These are phyloP conservation scores for Skeletonema potamos DNA, from an alignment of 108 stramenopile species.

Conservation along the genomic window DNA sequence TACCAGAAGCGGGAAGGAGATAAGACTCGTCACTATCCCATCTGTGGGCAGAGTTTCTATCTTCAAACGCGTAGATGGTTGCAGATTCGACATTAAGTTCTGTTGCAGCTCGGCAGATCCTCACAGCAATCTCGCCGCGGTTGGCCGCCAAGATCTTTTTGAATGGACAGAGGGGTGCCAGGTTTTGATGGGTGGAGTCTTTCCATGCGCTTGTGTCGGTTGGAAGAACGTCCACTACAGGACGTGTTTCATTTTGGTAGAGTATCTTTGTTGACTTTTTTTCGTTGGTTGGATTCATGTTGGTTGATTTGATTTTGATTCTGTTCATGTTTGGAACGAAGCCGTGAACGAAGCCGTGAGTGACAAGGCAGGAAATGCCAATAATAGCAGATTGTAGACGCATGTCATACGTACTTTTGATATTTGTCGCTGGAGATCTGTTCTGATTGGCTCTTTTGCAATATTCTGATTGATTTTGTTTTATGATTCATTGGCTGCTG, in stretches of 20 bases:
- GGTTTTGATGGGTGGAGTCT: not conserved
- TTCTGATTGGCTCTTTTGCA: too few species aligned
- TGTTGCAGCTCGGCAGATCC: slow-evolving; percentile 37
- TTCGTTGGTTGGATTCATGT: not conserved
- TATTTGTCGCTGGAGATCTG: too few species aligned
- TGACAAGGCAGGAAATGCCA: too few species aligned
- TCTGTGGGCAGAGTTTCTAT: slow-evolving; percentile 39
- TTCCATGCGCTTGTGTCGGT: not conserved
- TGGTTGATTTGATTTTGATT: not conserved
- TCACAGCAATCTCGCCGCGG: slow-evolving; percentile 37
- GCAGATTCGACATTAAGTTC: slow-evolving; percentile 39
- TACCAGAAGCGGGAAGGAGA: slow-evolving; percentile 39
- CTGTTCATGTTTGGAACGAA: not conserved
- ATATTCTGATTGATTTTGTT: too few species aligned
- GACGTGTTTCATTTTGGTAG: not conserved
- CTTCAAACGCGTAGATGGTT: slow-evolving; percentile 40
- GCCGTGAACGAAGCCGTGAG: too few species aligned
- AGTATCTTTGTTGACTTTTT: not conserved
- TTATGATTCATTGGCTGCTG: too few species aligned
- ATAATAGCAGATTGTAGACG: too few species aligned
- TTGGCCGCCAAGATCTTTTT: slow-evolving; percentile 43
- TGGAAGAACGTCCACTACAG: not conserved
- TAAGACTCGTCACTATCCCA: slow-evolving; percentile 45
- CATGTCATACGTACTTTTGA: too few species aligned
- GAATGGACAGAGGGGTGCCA: slow-evolving; percentile 23